phyloP scores from a whole-genome alignment of 2,329 filamentous ascomycete species.

The Mariannaea sp. region DNA sequence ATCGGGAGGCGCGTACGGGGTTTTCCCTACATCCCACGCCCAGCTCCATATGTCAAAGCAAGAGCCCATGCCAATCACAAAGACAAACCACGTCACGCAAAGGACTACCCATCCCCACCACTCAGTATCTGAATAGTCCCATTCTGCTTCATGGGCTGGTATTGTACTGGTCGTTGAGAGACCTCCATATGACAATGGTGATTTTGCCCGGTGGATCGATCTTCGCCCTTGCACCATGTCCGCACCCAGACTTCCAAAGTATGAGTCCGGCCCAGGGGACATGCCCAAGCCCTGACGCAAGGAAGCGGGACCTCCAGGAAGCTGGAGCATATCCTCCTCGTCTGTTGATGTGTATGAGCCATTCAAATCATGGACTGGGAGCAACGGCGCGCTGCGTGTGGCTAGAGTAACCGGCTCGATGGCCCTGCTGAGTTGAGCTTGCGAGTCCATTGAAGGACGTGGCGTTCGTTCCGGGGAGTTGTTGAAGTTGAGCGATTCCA shows the following conservation, averaged over 20 bases:
- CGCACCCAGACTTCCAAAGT: conserved; percentile 54
- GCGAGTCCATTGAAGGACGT: conserved; percentile 53
- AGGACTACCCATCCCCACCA: conserved; percentile 98
- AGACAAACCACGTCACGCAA: conserved; percentile 89
- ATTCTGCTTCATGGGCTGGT: conserved; percentile 60
- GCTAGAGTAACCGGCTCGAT: conserved; percentile 23
- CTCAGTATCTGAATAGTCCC: conserved; percentile 93
- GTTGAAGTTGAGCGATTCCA: conserved; percentile 51
- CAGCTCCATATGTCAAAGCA: conserved; percentile 96
- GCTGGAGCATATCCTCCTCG: conserved; percentile 77
- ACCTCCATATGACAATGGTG: conserved; percentile 62
- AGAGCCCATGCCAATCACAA: conserved; percentile 95
- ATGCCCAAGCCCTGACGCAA: conserved; percentile 49
- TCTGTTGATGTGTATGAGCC: conserved; percentile 67
- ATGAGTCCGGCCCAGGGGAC: conserved; percentile 67
- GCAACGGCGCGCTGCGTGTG: conserved; percentile 11
- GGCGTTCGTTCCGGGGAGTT: conserved; percentile 51
- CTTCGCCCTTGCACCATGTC: conserved; percentile 51
- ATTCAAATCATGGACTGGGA: conserved; percentile 28
- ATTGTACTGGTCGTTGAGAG: conserved; percentile 53
- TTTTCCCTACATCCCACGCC: conserved; percentile 98
- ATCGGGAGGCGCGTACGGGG: conserved; percentile 92
- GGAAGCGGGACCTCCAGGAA: conserved; percentile 56
- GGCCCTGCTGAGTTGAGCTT: conserved; percentile 41
- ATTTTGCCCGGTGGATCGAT: conserved; percentile 60